Evolutionary conservation across 2,329 filamentous ascomycete species (phyloP).

Genomic region (Bimuria novae-zelandiae): DNA sequence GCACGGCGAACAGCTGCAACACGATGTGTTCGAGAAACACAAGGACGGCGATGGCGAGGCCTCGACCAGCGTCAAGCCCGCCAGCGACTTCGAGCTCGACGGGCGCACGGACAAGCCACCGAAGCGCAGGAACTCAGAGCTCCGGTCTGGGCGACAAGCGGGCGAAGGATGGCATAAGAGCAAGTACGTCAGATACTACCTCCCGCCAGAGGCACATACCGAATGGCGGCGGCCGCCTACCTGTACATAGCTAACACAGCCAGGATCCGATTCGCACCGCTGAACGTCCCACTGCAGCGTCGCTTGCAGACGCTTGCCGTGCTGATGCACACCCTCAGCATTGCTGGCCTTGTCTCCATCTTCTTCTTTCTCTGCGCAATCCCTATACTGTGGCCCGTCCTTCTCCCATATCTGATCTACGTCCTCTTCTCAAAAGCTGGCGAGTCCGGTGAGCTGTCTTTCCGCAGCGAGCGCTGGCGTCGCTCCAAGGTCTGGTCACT

Average conservation of each 20-base stretch:
- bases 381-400: slow-evolving; percentile 84
- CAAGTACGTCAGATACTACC: slow-evolving; percentile 42
- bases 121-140: slow-evolving; percentile 44
- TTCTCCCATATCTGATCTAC: slow-evolving; percentile 80
- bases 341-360: slow-evolving; percentile 62
- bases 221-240: not conserved
- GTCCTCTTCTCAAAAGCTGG: slow-evolving; percentile 78
- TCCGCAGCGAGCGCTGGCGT: slow-evolving; percentile 76
- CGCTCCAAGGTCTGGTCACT: slow-evolving; percentile 79
- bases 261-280: slow-evolving; percentile 85
- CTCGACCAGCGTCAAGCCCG: slow-evolving; percentile 51
- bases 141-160: slow-evolving; percentile 58
- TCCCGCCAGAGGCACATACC: not conserved
- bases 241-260: slow-evolving; percentile 4
- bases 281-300: slow-evolving; percentile 64
- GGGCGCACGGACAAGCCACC: slow-evolving; percentile 37
- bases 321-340: slow-evolving; percentile 55
- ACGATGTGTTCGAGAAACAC: slow-evolving; percentile 51
- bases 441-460: slow-evolving; percentile 73
- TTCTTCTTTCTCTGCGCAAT: slow-evolving; percentile 94
- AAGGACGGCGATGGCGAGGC: slow-evolving; percentile 51
- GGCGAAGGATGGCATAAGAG: slow-evolving; percentile 58
- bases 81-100: slow-evolving; percentile 44
- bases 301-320: slow-evolving; percentile 56
- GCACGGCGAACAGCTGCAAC: slow-evolving; percentile 29